Percentiles rank a stretch among this genome's conserved stretches.
Evolutionary conservation across 2,329 filamentous ascomycete genomes (phyloP).

Genomic region (Pseudogymnoascus sp.): DNA sequence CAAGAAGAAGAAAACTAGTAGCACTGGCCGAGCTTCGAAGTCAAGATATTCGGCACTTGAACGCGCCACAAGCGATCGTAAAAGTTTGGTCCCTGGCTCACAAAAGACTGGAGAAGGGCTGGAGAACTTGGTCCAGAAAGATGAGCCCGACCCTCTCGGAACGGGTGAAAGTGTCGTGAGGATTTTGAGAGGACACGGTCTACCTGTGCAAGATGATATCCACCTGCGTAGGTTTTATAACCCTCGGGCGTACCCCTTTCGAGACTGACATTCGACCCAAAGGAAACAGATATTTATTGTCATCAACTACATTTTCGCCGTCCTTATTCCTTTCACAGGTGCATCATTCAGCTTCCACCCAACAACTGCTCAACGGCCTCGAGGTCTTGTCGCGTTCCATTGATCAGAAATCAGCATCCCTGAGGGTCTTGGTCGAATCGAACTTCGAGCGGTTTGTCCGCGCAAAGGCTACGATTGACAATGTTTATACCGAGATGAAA

Average conservation of each 20-base stretch:
- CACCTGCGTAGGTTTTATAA: conserved; percentile 55
- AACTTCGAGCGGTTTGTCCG: conserved; percentile 98
- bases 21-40: conserved; percentile 52
- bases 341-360: conserved; percentile 77
- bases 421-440: conserved; percentile 92
- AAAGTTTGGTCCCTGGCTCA: conserved; percentile 56
- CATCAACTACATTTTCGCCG: conserved; percentile 91
- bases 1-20: conserved; percentile 33
- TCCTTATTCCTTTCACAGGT: conserved; percentile 86
- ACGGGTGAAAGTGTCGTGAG: conserved; percentile 78
- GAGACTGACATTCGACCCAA: conserved; percentile 19
- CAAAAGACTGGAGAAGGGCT: conserved; percentile 61
- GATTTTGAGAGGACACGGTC: conserved; percentile 65
- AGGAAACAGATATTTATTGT: conserved; percentile 90
- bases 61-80: conserved; percentile 60
- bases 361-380: conserved; percentile 70
- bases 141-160: conserved; percentile 90
- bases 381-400: conserved; percentile 85
- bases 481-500: conserved; percentile 98
- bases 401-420: conserved; percentile 92
- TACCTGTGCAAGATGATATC: conserved; percentile 77
- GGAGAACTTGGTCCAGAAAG: conserved; percentile 75
- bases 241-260: background rate
- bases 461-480: conserved; percentile 95
- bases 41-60: conserved; percentile 82